Evolutionary conservation across 2,329 filamentous ascomycete genomes (phyloP).

Genomic region (Clarireedia hainanense): DNA sequence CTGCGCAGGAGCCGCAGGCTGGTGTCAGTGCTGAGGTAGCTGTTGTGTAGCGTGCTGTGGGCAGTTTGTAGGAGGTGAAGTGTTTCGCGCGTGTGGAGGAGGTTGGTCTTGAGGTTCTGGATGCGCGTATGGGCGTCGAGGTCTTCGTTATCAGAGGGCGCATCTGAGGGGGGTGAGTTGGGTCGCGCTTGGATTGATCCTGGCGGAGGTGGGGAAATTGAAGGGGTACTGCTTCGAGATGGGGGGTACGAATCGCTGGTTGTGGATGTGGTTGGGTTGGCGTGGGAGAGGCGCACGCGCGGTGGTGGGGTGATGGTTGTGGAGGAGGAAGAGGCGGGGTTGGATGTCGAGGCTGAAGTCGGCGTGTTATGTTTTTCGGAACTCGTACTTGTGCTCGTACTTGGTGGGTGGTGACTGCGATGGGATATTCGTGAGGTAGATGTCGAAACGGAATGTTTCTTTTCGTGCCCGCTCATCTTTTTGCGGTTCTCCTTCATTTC

Average conservation of each 20-base stretch:
- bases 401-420: not conserved
- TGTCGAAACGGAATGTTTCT: not conserved
- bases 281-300: not conserved
- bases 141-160: not conserved
- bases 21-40: constrained; percentile 43
- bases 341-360: not conserved
- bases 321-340: not conserved
- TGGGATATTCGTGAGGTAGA: not conserved
- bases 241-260: not conserved
- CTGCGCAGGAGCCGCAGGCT: constrained; percentile 43
- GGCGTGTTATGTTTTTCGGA: not conserved
- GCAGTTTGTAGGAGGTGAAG: constrained; percentile 51
- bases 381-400: not conserved
- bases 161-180: not conserved
- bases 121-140: not conserved
- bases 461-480: constrained; percentile 4
- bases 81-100: constrained; percentile 4
- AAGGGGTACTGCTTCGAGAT: not conserved
- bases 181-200: not conserved
- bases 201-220: not conserved
- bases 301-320: not conserved
- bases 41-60: constrained; percentile 44
- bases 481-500: not conserved
- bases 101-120: not conserved
- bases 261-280: not conserved